Base-by-base conservation (phyloP, 208 protist species). In the Leishmania tarentolae region DNA sequence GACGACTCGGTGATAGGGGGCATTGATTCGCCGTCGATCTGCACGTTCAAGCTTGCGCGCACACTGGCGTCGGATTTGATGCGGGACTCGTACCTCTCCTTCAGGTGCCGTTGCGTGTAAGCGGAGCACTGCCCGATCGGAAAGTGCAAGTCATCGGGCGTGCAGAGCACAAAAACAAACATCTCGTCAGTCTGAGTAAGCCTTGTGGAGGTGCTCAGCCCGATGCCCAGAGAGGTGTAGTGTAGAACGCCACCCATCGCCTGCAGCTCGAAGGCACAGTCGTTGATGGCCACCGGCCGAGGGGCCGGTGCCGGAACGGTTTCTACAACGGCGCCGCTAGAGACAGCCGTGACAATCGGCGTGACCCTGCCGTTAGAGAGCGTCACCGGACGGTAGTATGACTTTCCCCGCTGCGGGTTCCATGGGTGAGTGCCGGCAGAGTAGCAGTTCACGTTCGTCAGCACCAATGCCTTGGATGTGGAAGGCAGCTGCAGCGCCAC, bases 371-470 rank as follows among this genome's bases (percentile, higher is more conserved):
- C 78, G 53, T 86, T 72, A 61, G 47, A 66, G n/a, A 87, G 63
- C 44, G 83, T 83, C 40, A 90, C 79, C n/a, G 88, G 86, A 47
- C 78, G 85, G 84, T 90, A 91, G 81, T 88, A 89, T 28, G 76
- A 63, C 31, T 80, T 74, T 0, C 86, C 83, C 37, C 80, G 50
- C 66, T 65, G 15, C 59, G 83, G 78, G 37, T 87, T 72, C 92
- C 94, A 97, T 42, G 91, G 92, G 52, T 87, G 79, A 24, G 85
- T 89, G 21, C 94, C 94, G 47, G 90, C 89, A 24, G 86, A 86
- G 89, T 97, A 97, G 50, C 86, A 90, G 83, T 86, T 90, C 59
- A 97, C 90, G 83, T 97, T 97, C 59, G 90, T 90, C 42, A 95
- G 69, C 44, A 96, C 83, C n/a, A 97, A 79, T 40, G 89, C 88